Evolutionary conservation across 345 rosid genomes (phyloP), one percentile per base, ranked within the genome.

Genomic region (Bruguiera gymnorhiza): DNA sequence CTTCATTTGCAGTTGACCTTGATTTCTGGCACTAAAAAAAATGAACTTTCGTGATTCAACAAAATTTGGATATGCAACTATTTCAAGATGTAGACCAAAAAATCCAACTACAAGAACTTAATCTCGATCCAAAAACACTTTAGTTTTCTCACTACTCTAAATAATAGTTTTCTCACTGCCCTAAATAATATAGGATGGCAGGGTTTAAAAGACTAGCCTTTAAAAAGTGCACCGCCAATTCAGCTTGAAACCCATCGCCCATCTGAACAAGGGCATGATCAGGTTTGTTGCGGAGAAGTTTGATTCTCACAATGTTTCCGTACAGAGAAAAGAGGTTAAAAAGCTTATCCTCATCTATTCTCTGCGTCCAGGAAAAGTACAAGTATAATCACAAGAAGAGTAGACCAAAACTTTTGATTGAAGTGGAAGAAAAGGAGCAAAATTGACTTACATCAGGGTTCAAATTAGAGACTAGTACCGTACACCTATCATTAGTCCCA

Each of bases 221-320:
- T 68, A 95, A 82, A 82, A 92, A 95, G 73, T 95, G 98, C 72
- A 92, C 98, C 3, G 98, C 99, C 74, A 95, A 81, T 72, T 95
- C 99, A 61, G 99, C 90, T 78, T 92, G 99, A 75, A 95, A 90
- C 60, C 99, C 99, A 72, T 95, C 99, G 2, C 92, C 98, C 99
- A 95, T 87, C 87, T 95, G 97, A 78, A 95, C 88, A 39, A 95
- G 94, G 18, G 99, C 99, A 77, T 95, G 99, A 75, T 95, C 99
- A 11, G 98, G 97, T 80, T 95, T 95, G 78, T 90, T 92, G 55
- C 89, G 98, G 52, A 95, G 96, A 82, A 90, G 85, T 76, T 95
- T 95, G 60, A 95, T 92, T 69, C 97, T 87, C 78, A 89, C 84
- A 73, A 95, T 95, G 80, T 95, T 95, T 66, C 99, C 99, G 64